These are phyloP conservation scores for Colletotrichum liriopes DNA, from an alignment of 2,329 filamentous ascomycete species.

Conservation along the genomic window DNA sequence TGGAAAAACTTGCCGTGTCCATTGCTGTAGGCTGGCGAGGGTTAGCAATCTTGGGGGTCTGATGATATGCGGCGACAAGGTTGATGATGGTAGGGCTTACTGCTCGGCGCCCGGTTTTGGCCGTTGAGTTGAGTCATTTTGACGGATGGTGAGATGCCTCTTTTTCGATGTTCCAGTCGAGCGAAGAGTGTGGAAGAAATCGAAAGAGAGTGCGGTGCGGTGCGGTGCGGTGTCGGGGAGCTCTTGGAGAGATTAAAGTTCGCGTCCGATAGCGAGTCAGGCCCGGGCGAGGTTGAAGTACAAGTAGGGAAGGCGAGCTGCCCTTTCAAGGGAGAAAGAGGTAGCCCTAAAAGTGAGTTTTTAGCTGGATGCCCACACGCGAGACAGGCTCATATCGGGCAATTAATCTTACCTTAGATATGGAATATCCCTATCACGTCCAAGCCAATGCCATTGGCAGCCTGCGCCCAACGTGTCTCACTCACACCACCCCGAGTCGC, in stretches of 20 bases:
- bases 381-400: slow-evolving; percentile 28
- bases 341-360: slow-evolving; percentile 26
- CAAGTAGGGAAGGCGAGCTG: slow-evolving; percentile 32
- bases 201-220: not conserved
- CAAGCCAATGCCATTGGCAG: slow-evolving; percentile 34
- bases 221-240: slow-evolving; percentile 10
- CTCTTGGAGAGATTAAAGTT: slow-evolving; percentile 29
- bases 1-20: slow-evolving; percentile 63
- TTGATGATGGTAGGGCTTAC: slow-evolving; percentile 7
- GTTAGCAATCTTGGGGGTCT: slow-evolving; percentile 15
- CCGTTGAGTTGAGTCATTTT: slow-evolving; percentile 36
- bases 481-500: slow-evolving; percentile 38
- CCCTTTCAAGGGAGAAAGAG: slow-evolving; percentile 35
- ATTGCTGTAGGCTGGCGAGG: slow-evolving; percentile 45
- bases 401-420: slow-evolving; percentile 41
- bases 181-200: slow-evolving; percentile 3
- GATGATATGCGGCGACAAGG: not conserved
- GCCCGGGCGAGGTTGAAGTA: slow-evolving; percentile 38
- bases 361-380: slow-evolving; percentile 30
- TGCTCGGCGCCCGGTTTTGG: slow-evolving; percentile 30
- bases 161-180: not conserved
- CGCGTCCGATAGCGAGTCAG: slow-evolving; percentile 30
- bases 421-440: slow-evolving; percentile 41
- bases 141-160: not conserved
- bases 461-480: slow-evolving; percentile 40